Evolutionary conservation across 2,329 filamentous ascomycete genomes (phyloP), one percentile per base, ranked within the genome.

Genomic region (Colletotrichum phormii): DNA sequence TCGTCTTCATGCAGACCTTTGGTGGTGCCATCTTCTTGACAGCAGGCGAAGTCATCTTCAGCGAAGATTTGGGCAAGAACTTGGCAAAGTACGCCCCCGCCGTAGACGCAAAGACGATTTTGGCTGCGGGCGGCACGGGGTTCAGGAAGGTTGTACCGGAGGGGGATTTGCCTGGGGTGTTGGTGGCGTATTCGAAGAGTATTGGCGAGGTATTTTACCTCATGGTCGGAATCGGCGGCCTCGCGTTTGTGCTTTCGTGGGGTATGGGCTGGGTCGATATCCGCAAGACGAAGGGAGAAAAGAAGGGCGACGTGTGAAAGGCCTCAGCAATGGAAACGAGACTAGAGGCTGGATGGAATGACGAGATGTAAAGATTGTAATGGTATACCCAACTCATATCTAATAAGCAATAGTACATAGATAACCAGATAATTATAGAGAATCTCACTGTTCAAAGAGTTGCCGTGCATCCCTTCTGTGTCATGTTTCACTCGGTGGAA

Each of bases 241-340:
- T 64, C 2, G 75, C 77, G 46, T 81, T 87, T 26, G 29, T 83
- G 0, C 77, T 81, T 1, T 77, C 80, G 0, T 84, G 82, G 75
- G 86, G 85, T 0, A 82, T 88, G 76, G 87, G 86, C 0, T 87
- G 84, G 81, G 82, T 81, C 12, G 83, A 85, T 74, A 79, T 87
- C 46, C 82, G 85, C 42, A 83, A 84, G 75, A 82, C 81, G 75
- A 67, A 75, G 58, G 5, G 11, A 1, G 55, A 8, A 49, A 71
- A 67, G 29, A 68, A 68, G 5, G 59, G 54, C 0, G 59, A 69
- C 1, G 65, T 55, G 5, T 57, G 37, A 29, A 18, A 6, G 2
- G 2, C 4, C 24, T 8, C 12, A 15, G 37, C 1, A 42, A 2
- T 57, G 12, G 54, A 18, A 18, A 57, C 15, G 12, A 24, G 26